Conservation (phyloP, 2,329 filamentous ascomycete genomes). For the Botryotinia narcissicola region DNA sequence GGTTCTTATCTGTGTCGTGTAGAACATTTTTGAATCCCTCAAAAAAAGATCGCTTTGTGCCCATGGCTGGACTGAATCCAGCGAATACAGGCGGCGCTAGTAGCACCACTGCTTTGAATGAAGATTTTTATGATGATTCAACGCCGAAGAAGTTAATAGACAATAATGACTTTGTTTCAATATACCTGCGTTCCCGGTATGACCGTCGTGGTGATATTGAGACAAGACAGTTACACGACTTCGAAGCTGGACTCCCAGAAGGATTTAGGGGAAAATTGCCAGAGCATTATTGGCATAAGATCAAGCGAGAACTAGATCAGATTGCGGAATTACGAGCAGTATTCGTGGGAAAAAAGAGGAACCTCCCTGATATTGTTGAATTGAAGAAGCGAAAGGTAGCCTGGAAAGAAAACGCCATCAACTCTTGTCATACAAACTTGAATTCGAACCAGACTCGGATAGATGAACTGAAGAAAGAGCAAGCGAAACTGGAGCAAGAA, state of each 20-base stretch:
- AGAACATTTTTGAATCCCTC: no score
- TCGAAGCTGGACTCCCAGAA: neutral
- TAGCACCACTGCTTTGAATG: neutral
- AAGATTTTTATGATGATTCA: slow-evolving; percentile 15
- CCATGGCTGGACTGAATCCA: neutral
- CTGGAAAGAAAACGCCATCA: neutral
- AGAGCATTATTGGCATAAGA: fast-evolving
- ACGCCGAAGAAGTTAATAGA: no score
- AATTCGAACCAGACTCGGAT: neutral
- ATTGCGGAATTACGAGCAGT: neutral
- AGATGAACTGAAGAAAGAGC: neutral
- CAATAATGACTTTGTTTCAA: no score
- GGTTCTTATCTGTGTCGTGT: no score
- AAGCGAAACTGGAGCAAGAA: fast-evolving
- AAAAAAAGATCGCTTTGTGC: neutral
- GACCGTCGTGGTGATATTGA: neutral
- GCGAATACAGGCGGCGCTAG: neutral
- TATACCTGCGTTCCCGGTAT: neutral
- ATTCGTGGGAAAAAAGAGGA: fast-evolving
- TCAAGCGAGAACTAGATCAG: neutral
- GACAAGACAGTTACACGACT: fast-evolving
- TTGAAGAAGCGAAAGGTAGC: neutral
- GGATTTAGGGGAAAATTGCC: fast-evolving
- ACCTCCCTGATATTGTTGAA: fast-evolving
- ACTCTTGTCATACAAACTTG: fast-evolving